Base-by-base conservation (phyloP, 371 early-diverging fungal genomes). In the Phascolomyces articulosus region DNA sequence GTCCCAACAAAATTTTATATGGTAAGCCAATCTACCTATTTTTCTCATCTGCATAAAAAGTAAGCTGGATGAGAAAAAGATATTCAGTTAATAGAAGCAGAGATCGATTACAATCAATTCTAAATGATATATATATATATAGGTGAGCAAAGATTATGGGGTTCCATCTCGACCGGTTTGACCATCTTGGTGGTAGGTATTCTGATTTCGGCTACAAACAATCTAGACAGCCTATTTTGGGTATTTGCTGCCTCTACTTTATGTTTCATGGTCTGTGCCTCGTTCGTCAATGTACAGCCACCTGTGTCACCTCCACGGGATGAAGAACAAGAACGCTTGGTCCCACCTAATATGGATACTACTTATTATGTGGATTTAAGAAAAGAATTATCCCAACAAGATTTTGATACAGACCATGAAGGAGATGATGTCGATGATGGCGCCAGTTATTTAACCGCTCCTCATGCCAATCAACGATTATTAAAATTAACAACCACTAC, bases 131-230 rank as follows among this genome's bases (percentile, higher is more conserved):
- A 47, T 47, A n/a, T n/a, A n/a, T 47, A 16, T 47, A 38, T 65
- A 80, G 80, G 80, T 4, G 70, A 80, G 28, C 80, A 80, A 51
- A 57, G 80, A 23, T 56, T 80, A 16, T 80, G 77, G 75, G 80
- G 80, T 11, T 80, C 80, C 18, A 62, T 77, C 7, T 77, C 80
- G 6, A 70, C 71, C 38, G 80, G 77, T 2, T 49, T 75, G 48
- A 77, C 75, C 11, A 75, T 80, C 41, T 44, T 80, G 21, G 20
- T 72, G 0, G 80, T 80, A 7, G 80, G 80, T 11, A 67, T 70
- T 8, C 48, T 80, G 16, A 65, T 80, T 11, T 69, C 69, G 31
- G 44, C 62, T 15, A 75, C 79, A 10, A 55, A 55, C 4, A 73
- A 62, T 40, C 48, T 73, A 4, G 78, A 78, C 53, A 60, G 64